Evolutionary conservation across 106 monocot species (phyloP).

Genomic region (Vanilla planifolia): DNA sequence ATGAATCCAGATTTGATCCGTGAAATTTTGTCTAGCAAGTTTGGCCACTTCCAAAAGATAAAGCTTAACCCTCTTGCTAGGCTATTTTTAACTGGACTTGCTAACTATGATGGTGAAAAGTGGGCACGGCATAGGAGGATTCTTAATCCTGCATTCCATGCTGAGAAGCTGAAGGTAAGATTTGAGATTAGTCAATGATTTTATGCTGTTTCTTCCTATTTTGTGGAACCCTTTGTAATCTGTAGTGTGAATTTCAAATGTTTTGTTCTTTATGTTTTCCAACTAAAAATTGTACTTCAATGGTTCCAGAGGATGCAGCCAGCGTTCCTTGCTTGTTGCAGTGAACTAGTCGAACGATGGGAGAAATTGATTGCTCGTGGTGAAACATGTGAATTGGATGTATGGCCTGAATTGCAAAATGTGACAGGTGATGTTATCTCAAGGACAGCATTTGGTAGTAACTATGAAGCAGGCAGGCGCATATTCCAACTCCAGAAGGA

Average conservation of each 20-base stretch:
- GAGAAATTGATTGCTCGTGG: constrained; percentile 9
- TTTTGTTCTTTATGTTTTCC: too few species aligned
- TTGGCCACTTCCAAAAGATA: constrained; percentile 43
- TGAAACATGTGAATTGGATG: constrained; percentile 35
- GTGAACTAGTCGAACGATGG: constrained; percentile 39
- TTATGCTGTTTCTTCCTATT: neutral
- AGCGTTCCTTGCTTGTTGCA: constrained; percentile 44
- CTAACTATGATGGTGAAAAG: constrained; percentile 48
- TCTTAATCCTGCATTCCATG: constrained; percentile 77
- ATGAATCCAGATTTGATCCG: constrained; percentile 49
- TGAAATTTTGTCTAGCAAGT: constrained; percentile 59
- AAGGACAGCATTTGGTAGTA: constrained; percentile 7
- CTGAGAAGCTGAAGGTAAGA: constrained; percentile 69
- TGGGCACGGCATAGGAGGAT: constrained; percentile 74
- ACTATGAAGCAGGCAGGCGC: constrained; percentile 9
- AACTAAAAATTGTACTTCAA: neutral
- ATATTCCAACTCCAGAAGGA: constrained; percentile 4
- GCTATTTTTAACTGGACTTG: constrained; percentile 28
- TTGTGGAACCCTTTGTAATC: neutral
- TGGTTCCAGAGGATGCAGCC: constrained; percentile 45
- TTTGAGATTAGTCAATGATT: too few species aligned
- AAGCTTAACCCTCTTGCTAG: constrained; percentile 3
- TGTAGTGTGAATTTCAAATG: too few species aligned
- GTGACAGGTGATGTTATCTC: constrained; percentile 2
- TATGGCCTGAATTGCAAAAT: constrained; percentile 11